Conservation (phyloP, 1,284 basidiomycete genomes). For the Chondrostereum purpureum region DNA sequence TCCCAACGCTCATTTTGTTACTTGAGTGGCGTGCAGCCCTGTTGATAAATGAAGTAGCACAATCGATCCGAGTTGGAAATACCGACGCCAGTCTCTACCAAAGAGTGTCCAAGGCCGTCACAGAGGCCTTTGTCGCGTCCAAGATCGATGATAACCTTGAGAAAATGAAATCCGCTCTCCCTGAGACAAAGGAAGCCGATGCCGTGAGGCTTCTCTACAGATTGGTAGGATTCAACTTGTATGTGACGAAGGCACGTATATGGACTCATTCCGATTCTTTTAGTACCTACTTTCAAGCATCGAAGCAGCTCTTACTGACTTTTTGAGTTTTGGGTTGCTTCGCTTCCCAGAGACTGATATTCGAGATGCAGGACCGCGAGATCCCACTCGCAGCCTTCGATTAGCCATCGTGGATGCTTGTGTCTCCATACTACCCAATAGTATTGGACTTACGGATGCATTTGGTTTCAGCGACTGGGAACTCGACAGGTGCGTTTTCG, state of each 20-base stretch:
- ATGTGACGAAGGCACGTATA: too few relatives aligned
- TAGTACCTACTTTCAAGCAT: constrained; percentile 61
- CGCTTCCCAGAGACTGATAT: constrained; percentile 13
- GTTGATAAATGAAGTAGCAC: constrained; percentile 44
- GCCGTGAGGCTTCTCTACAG: constrained; percentile 39
- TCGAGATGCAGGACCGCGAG: constrained; percentile 14
- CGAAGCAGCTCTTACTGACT: constrained; percentile 47
- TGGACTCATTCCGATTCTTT: too few relatives aligned
- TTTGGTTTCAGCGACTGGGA: constrained; percentile 79
- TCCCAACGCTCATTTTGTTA: constrained; percentile 34
- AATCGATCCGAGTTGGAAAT: constrained; percentile 20
- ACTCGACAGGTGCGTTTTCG: constrained; percentile 49
- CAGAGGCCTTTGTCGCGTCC: constrained; percentile 59
- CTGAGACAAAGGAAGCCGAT: constrained; percentile 22
- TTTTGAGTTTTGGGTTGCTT: constrained; percentile 51
- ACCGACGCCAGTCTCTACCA: constrained; percentile 49
- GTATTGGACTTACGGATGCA: constrained; percentile 66
- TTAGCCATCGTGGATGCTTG: constrained; percentile 45
- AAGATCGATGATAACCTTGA: constrained; percentile 46
- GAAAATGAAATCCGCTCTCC: constrained; percentile 15
- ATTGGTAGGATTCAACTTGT: constrained; percentile 36
- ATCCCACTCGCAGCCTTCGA: constrained; percentile 48
- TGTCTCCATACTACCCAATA: constrained; percentile 54
- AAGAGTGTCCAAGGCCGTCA: constrained; percentile 55
- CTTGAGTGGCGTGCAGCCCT: constrained; percentile 60